Evolutionary conservation across 2,329 filamentous ascomycete species (phyloP), one percentile per base, ranked within the genome.

Genomic region (Plectosphaerella plurivora): DNA sequence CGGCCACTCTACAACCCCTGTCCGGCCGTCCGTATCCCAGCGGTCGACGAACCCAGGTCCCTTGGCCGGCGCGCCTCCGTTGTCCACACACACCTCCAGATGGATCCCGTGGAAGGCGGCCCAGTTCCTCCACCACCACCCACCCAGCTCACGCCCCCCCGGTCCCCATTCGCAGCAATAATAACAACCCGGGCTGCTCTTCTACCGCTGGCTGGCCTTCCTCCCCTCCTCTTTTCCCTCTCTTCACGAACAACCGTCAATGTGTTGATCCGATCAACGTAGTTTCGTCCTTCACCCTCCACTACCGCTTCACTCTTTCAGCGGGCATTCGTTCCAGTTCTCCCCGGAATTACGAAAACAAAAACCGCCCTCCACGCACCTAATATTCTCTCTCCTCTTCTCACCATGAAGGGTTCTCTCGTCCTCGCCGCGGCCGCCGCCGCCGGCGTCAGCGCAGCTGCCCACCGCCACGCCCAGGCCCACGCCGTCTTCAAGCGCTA

Each of bases 301-400:
- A 77, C 72, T 65, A 86, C 86, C 86, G 86, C 86, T 89, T 89
- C 87, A 90, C 84, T 90, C 89, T 71, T 91, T 92, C 75, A 91
- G 88, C 88, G 88, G 88, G 82, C 86, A 84, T 77, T 89, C 85
- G 73, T 88, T 87, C 69, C 63, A 52, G 16, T 35, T 54, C 36
- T 45, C 54, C 62, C 57, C 63, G 59, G 62, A 61, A 63, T 59
- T 51, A 54, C 50, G 55, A 59, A 60, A 53, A 65, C 57, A 60
- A 59, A 61, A 47, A 52, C 55, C 55, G 54, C 51, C 50, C 51
- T 57, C 49, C 59, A 47, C 52, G 52, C 47, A 51, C 51, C 55
- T 58, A 57, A 51, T 59, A 62, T 59, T 61, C 60, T 66, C 66
- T 61, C 60, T 66, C 66, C 61, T 62, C 68, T 62, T 53, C 62